A percentile compares a stretch with the other conserved stretches of the same genome.
These are phyloP conservation scores for Henckelia pumila DNA, from an alignment of 257 asterid genomes.

Conservation along the genomic window DNA sequence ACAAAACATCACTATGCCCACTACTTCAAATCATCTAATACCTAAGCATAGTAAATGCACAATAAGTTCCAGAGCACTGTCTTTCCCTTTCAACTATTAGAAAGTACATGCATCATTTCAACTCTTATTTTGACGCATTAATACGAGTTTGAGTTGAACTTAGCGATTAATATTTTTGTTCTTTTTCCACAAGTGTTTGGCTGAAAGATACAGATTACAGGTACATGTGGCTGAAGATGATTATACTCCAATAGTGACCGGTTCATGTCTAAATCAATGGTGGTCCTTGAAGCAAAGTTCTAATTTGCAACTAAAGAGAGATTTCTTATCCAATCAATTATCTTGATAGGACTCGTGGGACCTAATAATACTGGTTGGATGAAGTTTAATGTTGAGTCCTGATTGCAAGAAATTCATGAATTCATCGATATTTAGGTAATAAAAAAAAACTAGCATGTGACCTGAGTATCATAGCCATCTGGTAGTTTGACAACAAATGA, in stretches of 20 bases:
- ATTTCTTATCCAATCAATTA: too few relatives aligned
- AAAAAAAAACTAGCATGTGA: conserved; percentile 24
- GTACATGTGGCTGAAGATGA: too few relatives aligned
- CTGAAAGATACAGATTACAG: too few relatives aligned
- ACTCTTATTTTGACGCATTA: background rate
- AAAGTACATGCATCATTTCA: background rate
- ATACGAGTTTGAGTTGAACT: background rate
- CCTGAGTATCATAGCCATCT: conserved; percentile 82
- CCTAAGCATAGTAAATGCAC: background rate
- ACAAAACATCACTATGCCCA: background rate
- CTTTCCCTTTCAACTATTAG: background rate
- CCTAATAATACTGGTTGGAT: background rate
- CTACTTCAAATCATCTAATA: background rate
- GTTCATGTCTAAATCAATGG: background rate
- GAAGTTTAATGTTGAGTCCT: background rate
- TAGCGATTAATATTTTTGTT: too few relatives aligned
- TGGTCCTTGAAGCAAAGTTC: background rate
- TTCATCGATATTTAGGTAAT: conserved; percentile 1
- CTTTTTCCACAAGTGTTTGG: too few relatives aligned
- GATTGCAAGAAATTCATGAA: background rate
- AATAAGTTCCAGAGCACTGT: background rate
- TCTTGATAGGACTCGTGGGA: background rate
- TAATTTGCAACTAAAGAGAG: too few relatives aligned
- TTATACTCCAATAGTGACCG: background rate
- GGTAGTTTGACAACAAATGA: conserved; percentile 58